Evolutionary conservation across 306 rosid species (phyloP).

Genomic region (Prunus salicina): DNA sequence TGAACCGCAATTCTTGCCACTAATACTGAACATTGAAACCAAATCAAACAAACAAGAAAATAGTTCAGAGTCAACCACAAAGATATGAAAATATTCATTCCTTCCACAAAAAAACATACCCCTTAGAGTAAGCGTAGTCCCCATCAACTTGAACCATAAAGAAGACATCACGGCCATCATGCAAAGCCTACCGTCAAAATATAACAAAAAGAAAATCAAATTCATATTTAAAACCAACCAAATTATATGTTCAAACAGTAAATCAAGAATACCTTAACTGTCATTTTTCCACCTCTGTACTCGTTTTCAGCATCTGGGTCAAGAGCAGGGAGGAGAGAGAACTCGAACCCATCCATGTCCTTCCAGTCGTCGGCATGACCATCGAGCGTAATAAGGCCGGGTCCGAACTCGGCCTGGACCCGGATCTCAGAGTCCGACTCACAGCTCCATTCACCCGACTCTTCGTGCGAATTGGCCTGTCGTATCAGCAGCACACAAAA

Average conservation of each 20-base stretch:
- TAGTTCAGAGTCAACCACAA: not conserved
- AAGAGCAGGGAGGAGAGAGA: slow-evolving; percentile 82
- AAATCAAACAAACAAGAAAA: no score
- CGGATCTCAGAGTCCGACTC: slow-evolving; percentile 63
- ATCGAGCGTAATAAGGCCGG: slow-evolving; percentile 75
- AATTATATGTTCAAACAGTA: not conserved
- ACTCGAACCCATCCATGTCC: slow-evolving; percentile 69
- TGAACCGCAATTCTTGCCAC: not conserved
- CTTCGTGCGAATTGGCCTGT: slow-evolving; percentile 64
- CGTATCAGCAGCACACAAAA: slow-evolving; percentile 27
- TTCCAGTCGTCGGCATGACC: slow-evolving; percentile 94
- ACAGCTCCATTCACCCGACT: slow-evolving; percentile 83
- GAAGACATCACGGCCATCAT: slow-evolving; percentile 81
- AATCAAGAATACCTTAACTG: slow-evolving; percentile 55
- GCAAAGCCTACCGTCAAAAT: slow-evolving; percentile 57
- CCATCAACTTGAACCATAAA: slow-evolving; percentile 81
- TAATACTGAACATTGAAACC: not conserved
- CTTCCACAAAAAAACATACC: slow-evolving; percentile 42
- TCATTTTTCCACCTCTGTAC: slow-evolving; percentile 74
- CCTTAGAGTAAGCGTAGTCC: slow-evolving; percentile 68
- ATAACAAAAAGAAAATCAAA: not conserved
- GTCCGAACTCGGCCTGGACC: slow-evolving; percentile 54
- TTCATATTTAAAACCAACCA: not conserved
- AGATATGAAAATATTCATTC: not conserved
- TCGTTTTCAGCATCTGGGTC: slow-evolving; percentile 75